These are phyloP conservation scores for Melanogaster broomeanus DNA, from an alignment of 768 basidiomycete genomes.

Conservation along the genomic window DNA sequence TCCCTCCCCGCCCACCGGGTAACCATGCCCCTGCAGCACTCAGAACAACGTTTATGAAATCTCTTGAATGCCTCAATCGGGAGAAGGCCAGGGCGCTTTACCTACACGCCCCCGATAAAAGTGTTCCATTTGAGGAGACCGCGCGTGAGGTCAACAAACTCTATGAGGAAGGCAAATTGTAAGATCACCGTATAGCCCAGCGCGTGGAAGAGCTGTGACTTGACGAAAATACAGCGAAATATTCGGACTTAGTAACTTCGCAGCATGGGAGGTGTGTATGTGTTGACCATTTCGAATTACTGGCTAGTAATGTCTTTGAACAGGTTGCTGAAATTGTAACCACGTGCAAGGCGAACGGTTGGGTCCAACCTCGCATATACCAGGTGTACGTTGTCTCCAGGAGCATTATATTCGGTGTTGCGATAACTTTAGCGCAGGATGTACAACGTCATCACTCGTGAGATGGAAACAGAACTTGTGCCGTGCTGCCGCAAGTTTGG, in stretches of 20 bases:
- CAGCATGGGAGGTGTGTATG: conserved; percentile 36
- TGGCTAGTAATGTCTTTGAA: background rate
- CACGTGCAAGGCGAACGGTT: conserved; percentile 37
- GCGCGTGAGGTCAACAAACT: conserved; percentile 32
- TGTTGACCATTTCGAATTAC: background rate
- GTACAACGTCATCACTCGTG: conserved; percentile 38
- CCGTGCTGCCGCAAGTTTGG: conserved; percentile 37
- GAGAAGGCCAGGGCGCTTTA: conserved; percentile 37
- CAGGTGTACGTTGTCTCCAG: conserved; percentile 27
- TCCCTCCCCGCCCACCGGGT: conserved; percentile 31
- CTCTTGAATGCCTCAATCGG: conserved; percentile 25
- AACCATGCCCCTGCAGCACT: conserved; percentile 31
- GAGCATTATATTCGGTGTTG: background rate
- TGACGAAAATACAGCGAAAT: conserved; percentile 24
- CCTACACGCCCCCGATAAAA: conserved; percentile 39
- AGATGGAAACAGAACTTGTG: conserved; percentile 36
- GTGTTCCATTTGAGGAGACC: conserved; percentile 37
- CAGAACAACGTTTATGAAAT: conserved; percentile 28
- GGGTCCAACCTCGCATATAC: conserved; percentile 36
- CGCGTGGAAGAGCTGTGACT: background rate
- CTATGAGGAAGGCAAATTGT: conserved; percentile 38
- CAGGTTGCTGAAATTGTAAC: conserved; percentile 37
- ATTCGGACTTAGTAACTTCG: conserved; percentile 38
- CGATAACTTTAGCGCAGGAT: conserved; percentile 15
- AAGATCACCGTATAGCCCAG: conserved; percentile 6